Conservation (phyloP, 2,329 filamentous ascomycete genomes). For the Pestalotiopsis sp. region DNA sequence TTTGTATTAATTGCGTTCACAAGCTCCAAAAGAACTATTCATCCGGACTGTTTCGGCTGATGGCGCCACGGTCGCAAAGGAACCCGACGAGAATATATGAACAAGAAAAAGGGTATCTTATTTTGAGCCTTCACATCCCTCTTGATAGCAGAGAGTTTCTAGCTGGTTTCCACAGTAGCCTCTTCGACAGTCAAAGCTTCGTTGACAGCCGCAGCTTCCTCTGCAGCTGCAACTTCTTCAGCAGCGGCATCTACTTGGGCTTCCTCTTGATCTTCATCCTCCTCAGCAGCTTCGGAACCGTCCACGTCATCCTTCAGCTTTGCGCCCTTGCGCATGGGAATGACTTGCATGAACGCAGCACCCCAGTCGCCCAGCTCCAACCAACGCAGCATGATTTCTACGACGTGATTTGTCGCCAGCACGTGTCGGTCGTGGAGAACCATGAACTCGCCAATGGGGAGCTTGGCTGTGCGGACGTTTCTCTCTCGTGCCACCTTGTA, state of each 20-base stretch:
- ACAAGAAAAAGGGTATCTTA: background rate
- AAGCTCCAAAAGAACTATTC: too few relatives aligned
- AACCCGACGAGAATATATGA: too few relatives aligned
- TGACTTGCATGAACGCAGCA: slow-evolving; percentile 82
- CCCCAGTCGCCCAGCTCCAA: slow-evolving; percentile 91
- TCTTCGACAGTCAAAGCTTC: background rate
- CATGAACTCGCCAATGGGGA: slow-evolving; percentile 96
- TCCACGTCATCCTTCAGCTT: slow-evolving; percentile 54
- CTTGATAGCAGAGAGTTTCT: background rate
- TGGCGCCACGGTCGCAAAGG: too few relatives aligned
- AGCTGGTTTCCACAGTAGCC: background rate
- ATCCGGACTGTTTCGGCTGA: too few relatives aligned
- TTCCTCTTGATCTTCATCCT: slow-evolving; percentile 14
- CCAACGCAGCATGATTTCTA: slow-evolving; percentile 96
- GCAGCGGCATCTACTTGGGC: background rate
- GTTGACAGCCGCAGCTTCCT: background rate
- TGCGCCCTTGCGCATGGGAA: slow-evolving; percentile 89
- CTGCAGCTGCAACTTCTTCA: background rate
- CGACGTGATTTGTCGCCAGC: slow-evolving; percentile 91
- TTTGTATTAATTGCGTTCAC: too few relatives aligned
- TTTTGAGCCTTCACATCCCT: background rate
- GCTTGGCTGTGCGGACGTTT: slow-evolving; percentile 83
- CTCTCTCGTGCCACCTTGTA: slow-evolving; percentile 76
- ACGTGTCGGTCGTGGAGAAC: slow-evolving; percentile 86
- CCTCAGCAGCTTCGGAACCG: slow-evolving; percentile 15